Percentiles rank a stretch among this genome's conserved stretches.
phyloP scores from a whole-genome alignment of 768 basidiomycete species.

The Tremella fuciformis region DNA sequence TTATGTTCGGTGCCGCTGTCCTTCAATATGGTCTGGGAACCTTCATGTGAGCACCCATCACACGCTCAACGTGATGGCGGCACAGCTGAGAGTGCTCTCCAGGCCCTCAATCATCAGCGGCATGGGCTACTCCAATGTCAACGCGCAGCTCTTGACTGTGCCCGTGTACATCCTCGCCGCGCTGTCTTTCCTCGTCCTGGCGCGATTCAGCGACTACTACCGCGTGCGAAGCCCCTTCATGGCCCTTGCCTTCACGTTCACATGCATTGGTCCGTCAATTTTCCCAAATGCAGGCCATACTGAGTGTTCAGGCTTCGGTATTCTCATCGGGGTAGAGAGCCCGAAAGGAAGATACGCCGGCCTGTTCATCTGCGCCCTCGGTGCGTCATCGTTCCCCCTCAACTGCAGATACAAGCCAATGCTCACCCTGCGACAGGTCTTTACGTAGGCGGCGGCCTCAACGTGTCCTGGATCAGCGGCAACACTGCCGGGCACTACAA shows the following conservation, averaged over 20 bases:
- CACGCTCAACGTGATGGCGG: too few relatives aligned
- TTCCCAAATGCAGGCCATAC: too few relatives aligned
- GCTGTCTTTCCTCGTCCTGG: constrained; percentile 21
- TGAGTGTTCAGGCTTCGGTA: too few relatives aligned
- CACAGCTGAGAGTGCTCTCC: too few relatives aligned
- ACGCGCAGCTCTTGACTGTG: constrained; percentile 39
- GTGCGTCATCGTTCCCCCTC: too few relatives aligned
- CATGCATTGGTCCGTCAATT: too few relatives aligned
- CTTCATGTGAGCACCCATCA: too few relatives aligned
- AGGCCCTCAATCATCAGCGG: constrained; percentile 33
- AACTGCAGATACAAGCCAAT: too few relatives aligned
- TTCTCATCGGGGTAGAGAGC: too few relatives aligned
- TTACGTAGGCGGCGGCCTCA: constrained; percentile 10
- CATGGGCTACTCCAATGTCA: constrained; percentile 28
- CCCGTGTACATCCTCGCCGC: constrained; percentile 43
- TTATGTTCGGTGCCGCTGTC: background rate
- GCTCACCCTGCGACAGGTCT: too few relatives aligned
- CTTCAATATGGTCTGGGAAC: background rate
- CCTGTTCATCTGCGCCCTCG: constrained; percentile 16
- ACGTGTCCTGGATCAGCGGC: constrained; percentile 15
- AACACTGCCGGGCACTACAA: constrained; percentile 20
- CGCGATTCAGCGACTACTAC: constrained; percentile 13
- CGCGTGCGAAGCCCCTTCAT: constrained; percentile 15
- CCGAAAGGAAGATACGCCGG: constrained; percentile 18
- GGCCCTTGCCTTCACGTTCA: background rate